phyloP scores from a whole-genome alignment of 139 green algal species.

The Haematococcus lacustris region DNA sequence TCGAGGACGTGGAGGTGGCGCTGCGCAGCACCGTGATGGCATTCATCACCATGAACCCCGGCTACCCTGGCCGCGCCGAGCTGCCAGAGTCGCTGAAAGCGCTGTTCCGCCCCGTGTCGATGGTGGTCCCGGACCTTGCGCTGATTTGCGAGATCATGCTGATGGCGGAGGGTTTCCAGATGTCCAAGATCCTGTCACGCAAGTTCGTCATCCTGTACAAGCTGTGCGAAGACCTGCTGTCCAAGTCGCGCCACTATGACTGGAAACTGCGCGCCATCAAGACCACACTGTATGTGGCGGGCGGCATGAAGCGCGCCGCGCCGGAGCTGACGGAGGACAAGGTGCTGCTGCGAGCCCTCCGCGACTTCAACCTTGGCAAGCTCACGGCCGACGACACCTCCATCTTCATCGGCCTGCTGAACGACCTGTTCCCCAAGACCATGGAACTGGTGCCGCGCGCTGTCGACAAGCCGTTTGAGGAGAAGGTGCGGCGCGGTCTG shows the following conservation, averaged over 20 bases:
- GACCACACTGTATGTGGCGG: slow-evolving; percentile 90
- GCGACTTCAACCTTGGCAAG: slow-evolving; percentile 95
- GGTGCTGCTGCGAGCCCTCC: slow-evolving; percentile 80
- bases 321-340: slow-evolving; percentile 86
- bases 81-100: slow-evolving; percentile 88
- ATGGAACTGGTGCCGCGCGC: slow-evolving; percentile 73
- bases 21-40: slow-evolving; percentile 72
- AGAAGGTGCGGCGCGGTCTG: slow-evolving; percentile 43
- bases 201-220: slow-evolving; percentile 95
- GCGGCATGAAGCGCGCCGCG: slow-evolving; percentile 82
- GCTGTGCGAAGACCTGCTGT: slow-evolving; percentile 87
- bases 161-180: slow-evolving; percentile 89
- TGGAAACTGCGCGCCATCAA: slow-evolving; percentile 98
- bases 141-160: slow-evolving; percentile 96
- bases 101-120: slow-evolving; percentile 87
- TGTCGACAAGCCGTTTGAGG: slow-evolving; percentile 71
- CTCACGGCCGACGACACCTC: slow-evolving; percentile 78
- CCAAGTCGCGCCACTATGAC: slow-evolving; percentile 83
- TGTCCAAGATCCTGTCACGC: slow-evolving; percentile 74
- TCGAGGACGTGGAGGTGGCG: slow-evolving; percentile 70
- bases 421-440: slow-evolving; percentile 88
- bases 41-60: slow-evolving; percentile 98
- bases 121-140: slow-evolving; percentile 82
- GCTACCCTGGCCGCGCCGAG: slow-evolving; percentile 78
- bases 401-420: slow-evolving; percentile 90